Evolutionary conservation across 2,329 filamentous ascomycete species (phyloP).

Genomic region (Fusarium temperatum): DNA sequence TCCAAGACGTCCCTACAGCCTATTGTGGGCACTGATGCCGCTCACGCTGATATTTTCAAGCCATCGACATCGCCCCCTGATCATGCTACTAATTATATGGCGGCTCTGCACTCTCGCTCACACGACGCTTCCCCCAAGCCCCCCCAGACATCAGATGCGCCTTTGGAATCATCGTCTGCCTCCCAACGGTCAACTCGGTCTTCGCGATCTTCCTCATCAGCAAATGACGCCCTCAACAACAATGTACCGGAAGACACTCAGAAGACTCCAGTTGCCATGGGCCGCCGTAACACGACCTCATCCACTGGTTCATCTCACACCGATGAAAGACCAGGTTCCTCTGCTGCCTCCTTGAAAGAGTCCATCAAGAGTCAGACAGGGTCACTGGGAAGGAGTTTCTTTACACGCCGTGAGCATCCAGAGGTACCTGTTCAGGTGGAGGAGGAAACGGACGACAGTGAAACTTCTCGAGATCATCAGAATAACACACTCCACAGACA

Average conservation of each 20-base stretch:
- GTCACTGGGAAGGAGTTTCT: slow-evolving; percentile 52
- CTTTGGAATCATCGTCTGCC: slow-evolving; percentile 48
- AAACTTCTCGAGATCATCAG: slow-evolving; percentile 47
- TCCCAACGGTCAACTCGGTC: slow-evolving; percentile 57
- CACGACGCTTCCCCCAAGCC: slow-evolving; percentile 62
- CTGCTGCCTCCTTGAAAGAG: slow-evolving; percentile 46
- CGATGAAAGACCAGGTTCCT: slow-evolving; percentile 41
- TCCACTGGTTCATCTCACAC: slow-evolving; percentile 47
- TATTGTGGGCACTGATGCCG: slow-evolving; percentile 71
- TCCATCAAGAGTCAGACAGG: slow-evolving; percentile 54
- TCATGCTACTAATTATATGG: slow-evolving; percentile 72
- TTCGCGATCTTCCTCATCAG: slow-evolving; percentile 61
- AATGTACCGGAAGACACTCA: slow-evolving; percentile 48
- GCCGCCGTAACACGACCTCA: slow-evolving; percentile 51
- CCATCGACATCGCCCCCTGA: slow-evolving; percentile 65
- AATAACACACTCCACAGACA: slow-evolving; percentile 44
- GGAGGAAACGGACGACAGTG: slow-evolving; percentile 48
- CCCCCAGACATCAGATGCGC: slow-evolving; percentile 45
- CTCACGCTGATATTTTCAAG: slow-evolving; percentile 71
- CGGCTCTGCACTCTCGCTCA: slow-evolving; percentile 71
- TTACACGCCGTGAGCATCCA: slow-evolving; percentile 52
- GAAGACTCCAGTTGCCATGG: slow-evolving; percentile 38
- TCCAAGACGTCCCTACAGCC: slow-evolving; percentile 65
- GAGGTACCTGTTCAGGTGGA: slow-evolving; percentile 44
- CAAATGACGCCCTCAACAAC: slow-evolving; percentile 52